These are phyloP conservation scores for Wallacemonas sp. DNA, from an alignment of 208 protist genomes.

Conservation along the genomic window DNA sequence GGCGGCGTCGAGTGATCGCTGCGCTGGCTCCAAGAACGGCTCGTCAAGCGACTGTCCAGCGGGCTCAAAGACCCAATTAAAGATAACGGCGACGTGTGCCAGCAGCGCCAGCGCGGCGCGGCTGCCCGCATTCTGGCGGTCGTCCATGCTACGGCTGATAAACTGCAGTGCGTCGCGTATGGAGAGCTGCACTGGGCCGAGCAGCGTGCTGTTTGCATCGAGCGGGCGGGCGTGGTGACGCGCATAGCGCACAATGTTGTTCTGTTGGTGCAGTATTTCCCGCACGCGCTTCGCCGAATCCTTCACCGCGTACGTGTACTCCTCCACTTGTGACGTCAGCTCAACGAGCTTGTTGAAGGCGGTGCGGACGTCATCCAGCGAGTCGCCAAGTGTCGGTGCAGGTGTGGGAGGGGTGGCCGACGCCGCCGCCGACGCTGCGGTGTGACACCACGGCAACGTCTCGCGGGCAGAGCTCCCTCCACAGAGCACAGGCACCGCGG, in stretches of 20 bases:
- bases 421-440: not conserved
- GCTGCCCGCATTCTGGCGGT: not conserved
- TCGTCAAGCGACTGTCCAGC: not conserved
- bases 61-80: slow-evolving; percentile 8
- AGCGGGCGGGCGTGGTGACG: slow-evolving; percentile 18
- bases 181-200: not conserved
- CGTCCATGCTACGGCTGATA: slow-evolving; percentile 11
- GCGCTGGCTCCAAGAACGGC: not conserved
- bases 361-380: slow-evolving; percentile 24
- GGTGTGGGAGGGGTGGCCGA: not conserved
- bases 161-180: slow-evolving; percentile 15
- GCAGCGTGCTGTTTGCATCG: not conserved
- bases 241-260: slow-evolving; percentile 20
- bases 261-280: slow-evolving; percentile 28
- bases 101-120: slow-evolving; percentile 3
- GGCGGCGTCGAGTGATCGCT: not conserved
- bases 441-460: not conserved
- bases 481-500: slow-evolving; percentile 4
- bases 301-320: slow-evolving; percentile 7
- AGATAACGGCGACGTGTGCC: not conserved
- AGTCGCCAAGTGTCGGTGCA: not conserved
- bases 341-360: slow-evolving; percentile 12
- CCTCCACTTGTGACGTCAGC: not conserved
- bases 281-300: slow-evolving; percentile 17
- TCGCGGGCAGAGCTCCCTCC: not conserved